Conservation (phyloP, 163 green algal genomes). For the Chloromonas sp. region DNA sequence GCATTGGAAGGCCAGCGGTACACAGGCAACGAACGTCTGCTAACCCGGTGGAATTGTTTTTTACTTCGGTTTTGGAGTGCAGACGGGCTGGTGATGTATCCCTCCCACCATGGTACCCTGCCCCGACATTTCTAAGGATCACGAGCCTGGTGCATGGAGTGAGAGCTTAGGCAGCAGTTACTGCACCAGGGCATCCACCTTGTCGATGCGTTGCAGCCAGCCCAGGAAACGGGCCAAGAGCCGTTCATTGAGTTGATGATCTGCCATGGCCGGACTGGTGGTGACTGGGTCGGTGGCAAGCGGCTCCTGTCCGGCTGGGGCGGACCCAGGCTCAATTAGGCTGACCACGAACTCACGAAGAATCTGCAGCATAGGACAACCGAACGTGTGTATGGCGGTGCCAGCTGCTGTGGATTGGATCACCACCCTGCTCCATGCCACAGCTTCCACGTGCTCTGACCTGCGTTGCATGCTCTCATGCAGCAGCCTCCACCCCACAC, state of each 20-base stretch:
- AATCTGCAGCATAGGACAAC: not conserved
- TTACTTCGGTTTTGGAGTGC: not conserved
- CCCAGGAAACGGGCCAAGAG: not conserved
- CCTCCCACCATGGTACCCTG: not conserved
- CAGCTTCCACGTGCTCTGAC: not conserved
- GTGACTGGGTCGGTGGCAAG: not conserved
- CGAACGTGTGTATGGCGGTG: not conserved
- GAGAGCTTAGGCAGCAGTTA: not conserved
- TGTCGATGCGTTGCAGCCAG: not conserved
- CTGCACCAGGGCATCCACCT: not conserved
- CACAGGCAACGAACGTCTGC: not conserved
- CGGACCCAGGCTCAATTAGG: not conserved
- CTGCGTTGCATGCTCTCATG: not conserved
- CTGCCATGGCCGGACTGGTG: not conserved
- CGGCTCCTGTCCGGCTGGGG: not conserved
- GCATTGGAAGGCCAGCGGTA: not conserved
- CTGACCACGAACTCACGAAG: not conserved
- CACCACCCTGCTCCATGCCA: not conserved
- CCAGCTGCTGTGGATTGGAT: not conserved
- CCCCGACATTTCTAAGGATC: not conserved
- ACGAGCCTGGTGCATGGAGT: not conserved
- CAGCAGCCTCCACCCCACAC: not conserved
- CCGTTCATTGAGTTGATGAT: not conserved
- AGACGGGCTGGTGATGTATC: not conserved
- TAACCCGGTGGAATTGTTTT: not conserved